Base-by-base conservation (phyloP, 768 basidiomycete species). In the Amyloporia xantha region DNA sequence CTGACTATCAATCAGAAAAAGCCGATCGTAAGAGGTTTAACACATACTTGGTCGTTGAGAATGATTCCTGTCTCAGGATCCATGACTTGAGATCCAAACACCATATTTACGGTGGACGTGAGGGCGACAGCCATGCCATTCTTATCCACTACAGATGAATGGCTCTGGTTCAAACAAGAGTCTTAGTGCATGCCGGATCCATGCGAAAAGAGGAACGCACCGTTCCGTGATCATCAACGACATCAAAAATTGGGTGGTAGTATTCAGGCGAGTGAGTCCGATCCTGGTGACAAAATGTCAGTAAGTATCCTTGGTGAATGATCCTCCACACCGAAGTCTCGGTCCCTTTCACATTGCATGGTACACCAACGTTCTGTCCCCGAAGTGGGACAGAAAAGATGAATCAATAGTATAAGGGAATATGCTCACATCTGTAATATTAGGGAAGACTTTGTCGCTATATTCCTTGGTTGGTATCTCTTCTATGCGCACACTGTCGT, bases 41-140 rank as follows among this genome's bases (percentile, higher is more conserved):
- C 20, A 43, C 66, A 56, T 57, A 77, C 81, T 72, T 95, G 90
- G 59, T 98, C 82, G 59, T 97, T 97, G 36, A 97, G 66, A 44
- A 98, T 76, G 24, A 98, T 75, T 0, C 95, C 94, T 0, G 93
- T 96, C 44, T 81, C 76, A 0, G 86, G 77, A 65, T 95, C 92
- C 54, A 95, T 72, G 1, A 97, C 88, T 49, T 75, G 78, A 2
- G 90, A 93, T 13, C 94, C 95, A 65, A 95, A 98, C 15, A 94
- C 71, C 0, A 85, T 67, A 63, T 98, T 98, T 40, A 97, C 84
- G 0, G 94, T 94, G 3, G 88, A 84, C 1, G 94, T 96, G 27
- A 97, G 59, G 13, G 86, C 66, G 4, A 92, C 90, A 0, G 86
- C 92, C 78, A 94, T 91, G 17, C 91, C 91, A 59, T 84, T 72